Conservation (phyloP, 1,284 basidiomycete genomes). For the Sporisorium graminicola region DNA sequence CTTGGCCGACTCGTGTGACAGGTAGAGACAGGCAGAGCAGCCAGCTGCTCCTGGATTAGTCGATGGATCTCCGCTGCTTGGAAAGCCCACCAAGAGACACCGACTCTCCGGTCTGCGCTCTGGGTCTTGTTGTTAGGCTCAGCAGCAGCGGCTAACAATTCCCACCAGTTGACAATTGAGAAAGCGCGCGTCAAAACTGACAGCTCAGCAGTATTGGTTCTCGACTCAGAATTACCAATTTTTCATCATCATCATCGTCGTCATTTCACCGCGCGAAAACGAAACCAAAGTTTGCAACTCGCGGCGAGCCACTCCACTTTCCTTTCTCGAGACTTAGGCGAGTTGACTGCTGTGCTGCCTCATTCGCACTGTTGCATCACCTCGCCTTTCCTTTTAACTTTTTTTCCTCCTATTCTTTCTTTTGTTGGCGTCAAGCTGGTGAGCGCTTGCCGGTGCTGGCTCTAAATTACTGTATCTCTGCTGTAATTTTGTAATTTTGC, state of each 20-base stretch:
- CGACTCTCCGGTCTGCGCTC: neutral
- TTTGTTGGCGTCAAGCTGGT: neutral
- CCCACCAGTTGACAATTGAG: too few relatives aligned
- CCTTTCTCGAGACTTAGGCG: too few relatives aligned
- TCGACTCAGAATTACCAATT: too few relatives aligned
- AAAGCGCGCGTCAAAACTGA: neutral
- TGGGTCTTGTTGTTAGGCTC: slow-evolving; percentile 1
- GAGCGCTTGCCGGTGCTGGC: neutral
- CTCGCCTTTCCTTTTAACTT: neutral
- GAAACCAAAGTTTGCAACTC: too few relatives aligned
- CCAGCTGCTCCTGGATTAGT: too few relatives aligned
- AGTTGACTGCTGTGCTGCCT: neutral
- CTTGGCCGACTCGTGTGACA: too few relatives aligned
- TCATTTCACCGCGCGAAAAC: neutral
- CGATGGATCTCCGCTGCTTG: too few relatives aligned
- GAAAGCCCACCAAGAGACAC: too few relatives aligned
- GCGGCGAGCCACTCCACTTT: too few relatives aligned
- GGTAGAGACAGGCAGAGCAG: too few relatives aligned
- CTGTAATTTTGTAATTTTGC: too few relatives aligned
- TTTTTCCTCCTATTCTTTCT: slow-evolving; percentile 1
- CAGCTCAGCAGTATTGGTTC: neutral
- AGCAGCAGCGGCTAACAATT: neutral
- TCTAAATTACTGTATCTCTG: neutral
- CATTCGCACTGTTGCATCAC: slow-evolving; percentile 4
- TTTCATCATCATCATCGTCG: neutral